A percentile compares a stretch with the other conserved stretches of the same genome.
Conservation (phyloP, 441 rosid species). For the Isatis lusitanica region DNA sequence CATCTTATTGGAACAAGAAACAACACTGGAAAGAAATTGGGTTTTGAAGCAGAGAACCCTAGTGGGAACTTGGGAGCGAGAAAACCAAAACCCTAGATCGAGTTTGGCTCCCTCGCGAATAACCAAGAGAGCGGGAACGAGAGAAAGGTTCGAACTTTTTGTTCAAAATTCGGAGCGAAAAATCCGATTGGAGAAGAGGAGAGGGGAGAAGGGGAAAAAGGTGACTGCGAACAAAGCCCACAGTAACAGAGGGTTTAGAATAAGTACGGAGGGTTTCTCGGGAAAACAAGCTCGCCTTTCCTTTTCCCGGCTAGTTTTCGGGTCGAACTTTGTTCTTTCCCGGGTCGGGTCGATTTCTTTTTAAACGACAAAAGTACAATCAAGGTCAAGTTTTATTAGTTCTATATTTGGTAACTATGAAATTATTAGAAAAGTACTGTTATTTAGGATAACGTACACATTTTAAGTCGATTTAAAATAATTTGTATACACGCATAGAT, state of each 20-base stretch:
- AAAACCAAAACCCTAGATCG: slow-evolving; percentile 35
- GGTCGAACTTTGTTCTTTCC: not conserved
- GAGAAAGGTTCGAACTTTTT: slow-evolving; percentile 14
- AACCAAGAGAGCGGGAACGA: slow-evolving; percentile 22
- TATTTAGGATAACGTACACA: no score
- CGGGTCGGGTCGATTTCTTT: slow-evolving; percentile 17
- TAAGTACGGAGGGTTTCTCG: slow-evolving; percentile 21
- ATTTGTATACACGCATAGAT: no score
- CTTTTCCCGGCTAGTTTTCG: slow-evolving; percentile 9
- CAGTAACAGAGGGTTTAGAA: slow-evolving; percentile 25
- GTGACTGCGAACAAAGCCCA: not conserved
- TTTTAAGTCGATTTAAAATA: no score
- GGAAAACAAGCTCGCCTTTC: not conserved
- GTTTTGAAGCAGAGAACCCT: slow-evolving; percentile 20
- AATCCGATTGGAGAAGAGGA: slow-evolving; percentile 12
- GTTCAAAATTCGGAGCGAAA: slow-evolving; percentile 15
- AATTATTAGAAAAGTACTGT: no score
- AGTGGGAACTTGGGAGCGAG: not conserved
- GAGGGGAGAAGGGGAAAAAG: not conserved
- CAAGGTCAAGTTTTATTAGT: not conserved
- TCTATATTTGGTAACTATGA: no score
- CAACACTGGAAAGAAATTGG: slow-evolving; percentile 29
- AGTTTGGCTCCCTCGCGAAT: slow-evolving; percentile 27
- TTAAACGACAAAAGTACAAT: no score
- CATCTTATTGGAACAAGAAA: slow-evolving; percentile 39